Base-by-base conservation (phyloP, 2,329 filamentous ascomycete genomes). In the Fusarium solani-melongenae region DNA sequence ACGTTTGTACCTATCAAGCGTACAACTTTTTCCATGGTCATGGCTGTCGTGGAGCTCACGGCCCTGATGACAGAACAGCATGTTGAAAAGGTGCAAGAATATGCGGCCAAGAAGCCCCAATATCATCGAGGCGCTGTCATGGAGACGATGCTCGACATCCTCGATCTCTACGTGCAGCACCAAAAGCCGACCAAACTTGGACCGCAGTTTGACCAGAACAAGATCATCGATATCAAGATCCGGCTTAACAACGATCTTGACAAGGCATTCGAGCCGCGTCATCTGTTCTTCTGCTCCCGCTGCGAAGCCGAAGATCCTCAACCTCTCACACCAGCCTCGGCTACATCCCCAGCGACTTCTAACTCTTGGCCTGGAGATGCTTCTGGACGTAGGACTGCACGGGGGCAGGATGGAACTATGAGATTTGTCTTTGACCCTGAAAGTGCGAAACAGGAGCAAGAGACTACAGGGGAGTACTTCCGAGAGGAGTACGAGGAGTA, bases 1-100 rank as follows among this genome's bases (percentile, higher is more conserved):
- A 99, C 96, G 0, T 97, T 96, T 82, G 92, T 94, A 1, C 95
- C 95, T 10, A 87, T 98, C 66, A 98, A 98, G 84, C 94, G 97
- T 78, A 93, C 92, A 1, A 93, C 93, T 0, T 90, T 93, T n/a
- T 93, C 94, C 15, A 92, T 98, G 88, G 94, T 93, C 1, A 89
- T 97, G 77, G 92, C 93, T 11, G 90, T 94, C 73, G 84, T 97
- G 12, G 95, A 98, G 82, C 89, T 98, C 38, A 92, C 95, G 1
- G 90, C 92, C 0, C 88, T 93, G 29, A 83, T 98, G 64, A 72
- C 69, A 15, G 74, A 66, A 29, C 85, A 87, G 41, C 87, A 90
- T 49, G 76, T 90, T 9, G 86, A 88, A 9, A 81, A 81, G 29
- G 83, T 89, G 82, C 69, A 82, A 79, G 75, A 86, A 80, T 80